These are phyloP conservation scores for Ricinus communis DNA, from an alignment of 345 rosid genomes.

Conservation along the genomic window DNA sequence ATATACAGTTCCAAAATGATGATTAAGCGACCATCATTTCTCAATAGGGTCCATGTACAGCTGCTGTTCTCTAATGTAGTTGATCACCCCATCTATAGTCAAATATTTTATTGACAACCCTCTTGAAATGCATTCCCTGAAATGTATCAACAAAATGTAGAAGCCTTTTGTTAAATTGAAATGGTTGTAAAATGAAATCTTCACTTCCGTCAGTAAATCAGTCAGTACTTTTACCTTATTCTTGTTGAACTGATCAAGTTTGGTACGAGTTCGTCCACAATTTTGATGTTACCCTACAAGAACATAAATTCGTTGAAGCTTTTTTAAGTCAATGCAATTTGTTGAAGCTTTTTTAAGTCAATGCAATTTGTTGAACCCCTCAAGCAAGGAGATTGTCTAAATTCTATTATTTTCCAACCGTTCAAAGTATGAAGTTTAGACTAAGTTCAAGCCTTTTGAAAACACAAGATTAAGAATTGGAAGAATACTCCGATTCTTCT, in stretches of 20 bases:
- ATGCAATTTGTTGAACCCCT: neutral
- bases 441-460: neutral
- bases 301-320: too few species aligned
- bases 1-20: neutral
- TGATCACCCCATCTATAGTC: constrained; percentile 65
- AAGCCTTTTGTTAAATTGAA: neutral
- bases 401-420: neutral
- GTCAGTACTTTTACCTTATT: constrained; percentile 47
- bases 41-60: constrained; percentile 40
- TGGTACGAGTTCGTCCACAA: constrained; percentile 63
- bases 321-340: too few species aligned
- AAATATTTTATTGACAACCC: constrained; percentile 79
- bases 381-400: neutral
- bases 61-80: constrained; percentile 46
- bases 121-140: constrained; percentile 73
- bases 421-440: constrained; percentile 16
- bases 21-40: neutral
- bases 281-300: constrained; percentile 59
- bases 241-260: constrained; percentile 86
- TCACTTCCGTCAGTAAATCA: neutral
- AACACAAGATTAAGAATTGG: neutral
- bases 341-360: too few species aligned
- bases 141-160: constrained; percentile 7
- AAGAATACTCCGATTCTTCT: neutral
- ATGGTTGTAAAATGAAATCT: neutral